Evolutionary conservation across 805 yeast genomes (phyloP), one percentile per base, ranked within the genome.

Genomic region (Yamadazyma phyllophila): DNA sequence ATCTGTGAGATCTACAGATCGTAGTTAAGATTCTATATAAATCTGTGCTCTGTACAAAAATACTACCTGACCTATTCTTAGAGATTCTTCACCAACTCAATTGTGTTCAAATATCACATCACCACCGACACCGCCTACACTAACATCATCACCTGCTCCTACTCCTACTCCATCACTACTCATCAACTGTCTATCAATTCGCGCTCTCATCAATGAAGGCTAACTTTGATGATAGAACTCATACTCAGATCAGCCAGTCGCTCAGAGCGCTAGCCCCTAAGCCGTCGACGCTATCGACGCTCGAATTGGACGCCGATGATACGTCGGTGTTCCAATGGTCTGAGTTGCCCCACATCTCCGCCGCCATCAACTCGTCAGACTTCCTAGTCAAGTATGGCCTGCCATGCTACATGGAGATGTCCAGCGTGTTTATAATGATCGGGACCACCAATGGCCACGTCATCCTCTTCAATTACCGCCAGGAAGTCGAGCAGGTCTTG

Each of bases 371-470:
- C 34, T 50, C 66, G 4, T 34, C 56, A 6, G 58, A 51, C 5
- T 67, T 68, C 39, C 8, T 53, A 1, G 24, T 52, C 6, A 43
- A 43, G 10, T 54, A 59, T 44, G 74, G 74, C 10, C 26, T 36
- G 2, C 57, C 60, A 2, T 42, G 46, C 4, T 49, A 34, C 34
- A 38, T 68, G 11, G 60, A 57, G 37, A 57, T 67, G 8, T 60
- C 66, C 2, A 50, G 68, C 1, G 43, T 64, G 6, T 63, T 74
- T 27, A 67, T 85, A 7, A 80, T 80, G 0, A 55, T 90, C 7
- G 97, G 96, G 2, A 90, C 97, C 0, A 56, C 76, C 0, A 77
- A 76, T 41, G 96, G 96, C 1, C 66, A 61, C 31, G 67, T 88
- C 0, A 61, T 87, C 4, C 69, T 85, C 4, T 90, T 88, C 61